Evolutionary conservation across 169 alveolate species (phyloP).

Genomic region (Pseudocohnilembus persalinus): DNA sequence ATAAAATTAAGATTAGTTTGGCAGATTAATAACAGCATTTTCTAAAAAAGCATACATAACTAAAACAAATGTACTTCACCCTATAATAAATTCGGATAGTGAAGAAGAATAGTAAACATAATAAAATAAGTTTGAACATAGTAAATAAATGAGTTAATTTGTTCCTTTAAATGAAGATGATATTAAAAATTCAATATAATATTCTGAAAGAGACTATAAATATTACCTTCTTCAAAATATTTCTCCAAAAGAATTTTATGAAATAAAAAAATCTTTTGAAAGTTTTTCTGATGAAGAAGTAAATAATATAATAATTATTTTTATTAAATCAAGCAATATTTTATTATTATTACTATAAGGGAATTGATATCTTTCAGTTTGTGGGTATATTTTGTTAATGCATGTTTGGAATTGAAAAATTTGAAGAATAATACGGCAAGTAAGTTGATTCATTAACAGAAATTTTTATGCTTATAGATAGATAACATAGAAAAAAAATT

Average conservation of each 20-base stretch:
- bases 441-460: not conserved
- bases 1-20: too few relatives aligned
- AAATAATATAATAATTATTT: not conserved
- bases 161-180: not conserved
- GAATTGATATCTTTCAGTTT: not conserved
- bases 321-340: not conserved
- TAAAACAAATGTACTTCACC: not conserved
- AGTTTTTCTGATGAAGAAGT: not conserved
- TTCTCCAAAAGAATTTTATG: constrained; percentile 7
- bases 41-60: not conserved
- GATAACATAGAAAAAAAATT: not conserved
- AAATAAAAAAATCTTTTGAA: constrained; percentile 8
- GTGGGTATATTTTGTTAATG: constrained; percentile 10
- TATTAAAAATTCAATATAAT: too few relatives aligned
- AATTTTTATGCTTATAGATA: not conserved
- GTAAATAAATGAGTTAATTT: too few relatives aligned
- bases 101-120: not conserved
- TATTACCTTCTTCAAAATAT: not conserved
- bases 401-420: not conserved
- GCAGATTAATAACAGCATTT: not conserved
- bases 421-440: not conserved
- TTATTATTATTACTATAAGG: not conserved
- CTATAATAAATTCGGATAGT: not conserved
- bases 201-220: not conserved
- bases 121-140: not conserved